Conservation (phyloP, 2,329 filamentous ascomycete genomes). For the Talaromyces albobiverticillius region DNA sequence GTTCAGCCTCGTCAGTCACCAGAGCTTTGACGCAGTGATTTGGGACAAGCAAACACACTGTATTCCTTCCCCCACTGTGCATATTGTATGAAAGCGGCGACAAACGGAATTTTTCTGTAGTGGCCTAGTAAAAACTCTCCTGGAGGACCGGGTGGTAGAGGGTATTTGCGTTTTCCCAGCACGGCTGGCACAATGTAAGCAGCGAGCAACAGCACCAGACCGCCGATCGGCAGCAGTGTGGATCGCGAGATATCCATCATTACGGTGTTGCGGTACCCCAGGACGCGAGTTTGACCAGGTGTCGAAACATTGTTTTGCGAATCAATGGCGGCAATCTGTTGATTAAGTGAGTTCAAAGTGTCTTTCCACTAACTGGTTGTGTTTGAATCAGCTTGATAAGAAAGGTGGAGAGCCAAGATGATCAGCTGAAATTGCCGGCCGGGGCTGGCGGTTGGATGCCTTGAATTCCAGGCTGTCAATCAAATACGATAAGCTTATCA, state of each 20-base stretch:
- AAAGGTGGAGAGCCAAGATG: no score
- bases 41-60: not conserved
- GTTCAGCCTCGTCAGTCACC: not conserved
- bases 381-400: slow-evolving; percentile 5
- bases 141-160: slow-evolving; percentile 4
- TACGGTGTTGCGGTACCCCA: not conserved
- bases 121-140: slow-evolving; percentile 2
- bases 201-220: not conserved
- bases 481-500: no score
- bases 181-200: not conserved
- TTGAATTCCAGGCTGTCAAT: no score
- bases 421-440: not conserved
- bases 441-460: no score
- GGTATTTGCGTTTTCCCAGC: slow-evolving; percentile 1
- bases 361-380: not conserved
- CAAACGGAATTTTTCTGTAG: not conserved
- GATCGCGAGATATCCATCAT: not conserved
- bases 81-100: slow-evolving; percentile 1
- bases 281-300: not conserved
- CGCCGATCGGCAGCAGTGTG: not conserved
- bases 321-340: no score
- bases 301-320: not conserved
- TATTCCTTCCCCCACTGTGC: slow-evolving; percentile 7
- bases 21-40: not conserved
- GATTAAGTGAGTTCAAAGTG: no score